A percentile compares a stretch with the other conserved stretches of the same genome.
Evolutionary conservation across 202 grass and related monocot species (phyloP).

Genomic region (Saccharum hybrid): DNA sequence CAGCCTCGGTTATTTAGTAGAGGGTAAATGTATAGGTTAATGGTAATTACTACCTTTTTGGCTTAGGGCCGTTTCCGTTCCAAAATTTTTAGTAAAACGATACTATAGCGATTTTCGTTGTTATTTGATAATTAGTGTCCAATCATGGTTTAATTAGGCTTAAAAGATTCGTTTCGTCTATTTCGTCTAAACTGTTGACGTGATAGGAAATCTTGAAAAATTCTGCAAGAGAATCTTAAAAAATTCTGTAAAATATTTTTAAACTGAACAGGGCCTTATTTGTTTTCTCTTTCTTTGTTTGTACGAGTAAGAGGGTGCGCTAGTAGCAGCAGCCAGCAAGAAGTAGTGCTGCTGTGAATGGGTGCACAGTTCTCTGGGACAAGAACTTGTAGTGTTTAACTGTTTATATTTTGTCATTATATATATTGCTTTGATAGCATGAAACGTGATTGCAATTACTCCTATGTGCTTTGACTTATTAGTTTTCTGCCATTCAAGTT

Average conservation of each 20-base stretch:
- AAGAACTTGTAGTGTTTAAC: not conserved
- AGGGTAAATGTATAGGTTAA: not conserved
- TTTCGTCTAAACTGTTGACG: too few species aligned
- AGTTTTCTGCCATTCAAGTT: not conserved
- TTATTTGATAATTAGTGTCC: too few species aligned
- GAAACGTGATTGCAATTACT: not conserved
- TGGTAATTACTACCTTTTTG: not conserved
- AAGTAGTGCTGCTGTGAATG: not conserved
- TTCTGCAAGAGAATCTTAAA: too few species aligned
- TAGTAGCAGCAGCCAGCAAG: not conserved
- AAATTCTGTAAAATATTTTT: too few species aligned
- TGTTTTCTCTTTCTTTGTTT: not conserved
- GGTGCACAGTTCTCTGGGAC: not conserved
- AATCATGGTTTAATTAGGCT: too few species aligned
- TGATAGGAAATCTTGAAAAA: too few species aligned
- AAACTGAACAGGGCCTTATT: not conserved
- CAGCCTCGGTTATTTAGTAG: not conserved
- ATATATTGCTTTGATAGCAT: conserved; percentile 1
- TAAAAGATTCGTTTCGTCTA: too few species aligned
- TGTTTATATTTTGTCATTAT: not conserved
- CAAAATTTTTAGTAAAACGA: too few species aligned
- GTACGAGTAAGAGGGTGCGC: not conserved
- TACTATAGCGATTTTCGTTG: too few species aligned
- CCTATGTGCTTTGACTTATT: not conserved
- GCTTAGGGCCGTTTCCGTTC: too few species aligned